Conservation (phyloP, 345 rosid genomes). For the Heritiera fomes region DNA sequence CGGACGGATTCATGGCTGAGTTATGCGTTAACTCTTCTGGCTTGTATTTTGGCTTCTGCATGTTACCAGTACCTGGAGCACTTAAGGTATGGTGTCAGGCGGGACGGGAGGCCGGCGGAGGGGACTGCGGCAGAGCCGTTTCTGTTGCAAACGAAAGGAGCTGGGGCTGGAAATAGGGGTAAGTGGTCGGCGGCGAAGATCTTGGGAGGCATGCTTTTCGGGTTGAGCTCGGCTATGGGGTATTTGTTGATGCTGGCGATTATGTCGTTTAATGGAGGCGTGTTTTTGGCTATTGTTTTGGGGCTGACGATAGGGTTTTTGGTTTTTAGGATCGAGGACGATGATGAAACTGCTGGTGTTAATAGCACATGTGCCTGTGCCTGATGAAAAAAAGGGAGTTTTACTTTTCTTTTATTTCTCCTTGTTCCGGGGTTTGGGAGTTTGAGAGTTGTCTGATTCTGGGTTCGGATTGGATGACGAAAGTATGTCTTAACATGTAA, state of each 20-base stretch:
- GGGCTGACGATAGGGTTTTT: conserved; percentile 68
- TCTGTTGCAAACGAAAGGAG: conserved; percentile 22
- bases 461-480: neutral
- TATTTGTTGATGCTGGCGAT: conserved; percentile 82
- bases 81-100: conserved; percentile 38
- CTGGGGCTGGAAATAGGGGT: conserved; percentile 11
- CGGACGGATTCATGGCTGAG: conserved; percentile 59
- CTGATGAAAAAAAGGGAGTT: conserved; percentile 13
- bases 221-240: conserved; percentile 66
- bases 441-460: neutral
- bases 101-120: conserved; percentile 14
- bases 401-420: neutral
- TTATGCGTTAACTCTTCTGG: conserved; percentile 66
- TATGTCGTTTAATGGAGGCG: conserved; percentile 97
- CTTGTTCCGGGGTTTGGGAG: neutral
- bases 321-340: conserved; percentile 46
- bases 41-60: conserved; percentile 59
- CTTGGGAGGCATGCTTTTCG: conserved; percentile 48
- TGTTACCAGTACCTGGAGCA: conserved; percentile 66
- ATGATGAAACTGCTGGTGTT: conserved; percentile 30
- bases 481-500: neutral
- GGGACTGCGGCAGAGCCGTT: conserved; percentile 40
- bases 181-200: conserved; percentile 31
- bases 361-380: conserved; percentile 76
- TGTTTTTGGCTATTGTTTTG: conserved; percentile 66